These are phyloP conservation scores for Hanseniaspora gamundiae DNA, from an alignment of 1,139 yeast genomes.

Conservation along the genomic window DNA sequence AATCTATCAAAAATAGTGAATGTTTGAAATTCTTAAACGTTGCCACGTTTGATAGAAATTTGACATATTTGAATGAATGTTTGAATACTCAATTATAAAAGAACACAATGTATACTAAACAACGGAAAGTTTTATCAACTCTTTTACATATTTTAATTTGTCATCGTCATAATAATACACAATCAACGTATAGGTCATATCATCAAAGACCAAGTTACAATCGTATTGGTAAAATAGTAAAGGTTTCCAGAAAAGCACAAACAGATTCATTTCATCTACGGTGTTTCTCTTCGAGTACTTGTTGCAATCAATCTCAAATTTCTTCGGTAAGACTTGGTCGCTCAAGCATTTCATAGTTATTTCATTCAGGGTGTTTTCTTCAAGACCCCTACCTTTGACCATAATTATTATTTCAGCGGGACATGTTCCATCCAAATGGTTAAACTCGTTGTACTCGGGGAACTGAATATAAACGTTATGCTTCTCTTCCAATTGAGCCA, in stretches of 20 bases:
- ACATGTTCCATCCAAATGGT: neutral
- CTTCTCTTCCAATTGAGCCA: constrained; percentile 6
- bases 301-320: neutral
- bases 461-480: constrained; percentile 6
- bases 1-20: too few species aligned
- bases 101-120: neutral
- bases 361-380: neutral
- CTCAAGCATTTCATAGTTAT: constrained; percentile 1
- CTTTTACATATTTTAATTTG: neutral
- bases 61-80: neutral
- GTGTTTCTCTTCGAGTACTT: neutral
- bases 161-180: neutral
- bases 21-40: neutral
- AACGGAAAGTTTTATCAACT: neutral
- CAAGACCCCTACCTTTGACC: neutral
- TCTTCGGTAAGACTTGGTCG: constrained; percentile 3
- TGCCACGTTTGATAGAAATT: neutral
- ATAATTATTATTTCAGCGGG: neutral
- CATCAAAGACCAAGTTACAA: neutral
- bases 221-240: neutral
- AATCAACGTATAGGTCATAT: neutral
- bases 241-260: neutral
- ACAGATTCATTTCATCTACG: too few species aligned
- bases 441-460: constrained; percentile 6
- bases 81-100: neutral